phyloP scores from a whole-genome alignment of 371 early-diverging fungal genomes.

The Fennellomyces sp. region DNA sequence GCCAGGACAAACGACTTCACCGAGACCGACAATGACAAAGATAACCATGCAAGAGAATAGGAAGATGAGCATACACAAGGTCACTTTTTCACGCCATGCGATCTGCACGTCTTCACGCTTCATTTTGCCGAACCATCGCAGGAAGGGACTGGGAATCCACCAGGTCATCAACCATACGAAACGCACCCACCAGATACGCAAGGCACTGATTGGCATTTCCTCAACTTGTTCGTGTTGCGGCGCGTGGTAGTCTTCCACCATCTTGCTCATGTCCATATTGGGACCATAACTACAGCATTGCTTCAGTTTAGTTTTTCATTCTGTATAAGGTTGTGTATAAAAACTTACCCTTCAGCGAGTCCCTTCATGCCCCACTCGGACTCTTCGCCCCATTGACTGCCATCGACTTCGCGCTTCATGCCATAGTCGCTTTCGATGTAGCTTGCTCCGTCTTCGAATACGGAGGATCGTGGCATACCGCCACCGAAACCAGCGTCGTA shows the following conservation, averaged over 20 bases:
- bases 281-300: slow-evolving; percentile 42
- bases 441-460: slow-evolving; percentile 50
- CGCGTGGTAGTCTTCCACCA: slow-evolving; percentile 37
- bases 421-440: slow-evolving; percentile 50
- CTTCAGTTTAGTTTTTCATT: background rate
- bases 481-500: slow-evolving; percentile 15
- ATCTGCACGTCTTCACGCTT: slow-evolving; percentile 84
- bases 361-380: slow-evolving; percentile 58
- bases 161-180: slow-evolving; percentile 88
- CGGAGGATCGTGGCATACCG: slow-evolving; percentile 26
- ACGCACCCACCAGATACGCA: slow-evolving; percentile 83
- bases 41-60: slow-evolving; percentile 79
- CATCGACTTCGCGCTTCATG: slow-evolving; percentile 49
- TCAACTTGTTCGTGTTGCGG: slow-evolving; percentile 33
- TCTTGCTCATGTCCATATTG: slow-evolving; percentile 54
- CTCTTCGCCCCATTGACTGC: slow-evolving; percentile 58
- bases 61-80: slow-evolving; percentile 88
- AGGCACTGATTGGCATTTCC: slow-evolving; percentile 55
- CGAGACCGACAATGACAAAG: slow-evolving; percentile 91
- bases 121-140: slow-evolving; percentile 75
- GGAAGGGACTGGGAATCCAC: slow-evolving; percentile 81
- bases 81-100: slow-evolving; percentile 97
- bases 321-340: background rate
- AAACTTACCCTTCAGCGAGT: slow-evolving; percentile 49
- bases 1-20: slow-evolving; percentile 86